Evolutionary conservation across 2,329 filamentous ascomycete species (phyloP).

Genomic region (Amauroascus verrucosus): DNA sequence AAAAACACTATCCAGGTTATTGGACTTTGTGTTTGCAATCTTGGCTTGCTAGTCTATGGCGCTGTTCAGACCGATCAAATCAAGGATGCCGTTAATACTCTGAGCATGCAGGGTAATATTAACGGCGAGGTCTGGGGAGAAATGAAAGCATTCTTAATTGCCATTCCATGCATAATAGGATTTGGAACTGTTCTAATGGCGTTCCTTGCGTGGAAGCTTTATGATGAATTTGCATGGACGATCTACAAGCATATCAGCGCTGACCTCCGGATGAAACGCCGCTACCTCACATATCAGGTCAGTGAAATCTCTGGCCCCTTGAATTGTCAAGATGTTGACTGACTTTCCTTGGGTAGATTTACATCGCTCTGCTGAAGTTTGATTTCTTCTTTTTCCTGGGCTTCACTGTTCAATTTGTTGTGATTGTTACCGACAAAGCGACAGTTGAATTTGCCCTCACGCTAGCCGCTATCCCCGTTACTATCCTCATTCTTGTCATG

Average conservation of each 20-base stretch:
- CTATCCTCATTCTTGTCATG: slow-evolving; percentile 73
- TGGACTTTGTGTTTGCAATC: slow-evolving; percentile 83
- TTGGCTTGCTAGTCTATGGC: slow-evolving; percentile 84
- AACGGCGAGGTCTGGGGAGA: slow-evolving; percentile 52
- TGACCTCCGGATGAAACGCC: slow-evolving; percentile 90
- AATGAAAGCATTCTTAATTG: slow-evolving; percentile 66
- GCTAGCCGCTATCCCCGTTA: slow-evolving; percentile 79
- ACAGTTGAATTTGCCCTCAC: slow-evolving; percentile 76
- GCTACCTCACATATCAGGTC: slow-evolving; percentile 94
- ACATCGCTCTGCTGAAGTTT: slow-evolving; percentile 94
- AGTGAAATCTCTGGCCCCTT: slow-evolving; percentile 19
- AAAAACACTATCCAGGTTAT: slow-evolving; percentile 99
- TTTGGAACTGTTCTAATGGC: slow-evolving; percentile 62
- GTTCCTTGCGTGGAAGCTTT: slow-evolving; percentile 84
- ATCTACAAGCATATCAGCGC: slow-evolving; percentile 99
- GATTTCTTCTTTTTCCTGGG: slow-evolving; percentile 99
- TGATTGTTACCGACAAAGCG: slow-evolving; percentile 64
- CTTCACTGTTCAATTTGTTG: slow-evolving; percentile 95
- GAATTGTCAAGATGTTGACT: not conserved
- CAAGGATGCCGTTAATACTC: slow-evolving; percentile 53
- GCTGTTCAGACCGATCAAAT: slow-evolving; percentile 91
- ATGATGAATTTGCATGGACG: slow-evolving; percentile 97
- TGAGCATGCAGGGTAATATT: slow-evolving; percentile 43
- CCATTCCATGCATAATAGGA: slow-evolving; percentile 75
- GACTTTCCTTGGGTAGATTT: slow-evolving; percentile 53